Conservation (phyloP, 2,329 filamentous ascomycete species). For the Diaporthe vexans region DNA sequence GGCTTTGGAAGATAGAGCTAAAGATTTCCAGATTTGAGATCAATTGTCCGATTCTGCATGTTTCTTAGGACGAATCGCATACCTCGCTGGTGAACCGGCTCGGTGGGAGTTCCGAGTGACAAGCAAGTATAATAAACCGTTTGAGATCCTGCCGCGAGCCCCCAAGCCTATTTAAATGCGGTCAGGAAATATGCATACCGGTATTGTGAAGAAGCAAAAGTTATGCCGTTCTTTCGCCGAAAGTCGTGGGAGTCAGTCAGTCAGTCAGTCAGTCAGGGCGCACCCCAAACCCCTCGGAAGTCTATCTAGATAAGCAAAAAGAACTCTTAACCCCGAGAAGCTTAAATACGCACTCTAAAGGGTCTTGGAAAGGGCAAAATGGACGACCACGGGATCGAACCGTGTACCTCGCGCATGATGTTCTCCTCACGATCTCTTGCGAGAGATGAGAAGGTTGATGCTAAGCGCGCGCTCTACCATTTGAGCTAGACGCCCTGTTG, state of each 20-base stretch:
- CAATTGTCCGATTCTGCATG: constrained; percentile 3
- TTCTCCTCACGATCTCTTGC: neutral
- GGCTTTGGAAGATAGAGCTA: neutral
- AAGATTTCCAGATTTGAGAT: neutral
- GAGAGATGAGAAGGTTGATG: neutral
- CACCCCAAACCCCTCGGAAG: neutral
- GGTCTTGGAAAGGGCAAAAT: neutral
- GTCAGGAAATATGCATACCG: neutral
- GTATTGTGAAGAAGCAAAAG: neutral
- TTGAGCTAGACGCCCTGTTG: constrained; percentile 36
- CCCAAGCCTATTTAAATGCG: neutral
- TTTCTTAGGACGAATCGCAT: constrained; percentile 11
- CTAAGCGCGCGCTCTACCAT: constrained; percentile 39
- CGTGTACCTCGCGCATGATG: constrained; percentile 34
- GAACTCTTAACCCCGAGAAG: neutral
- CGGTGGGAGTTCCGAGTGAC: neutral
- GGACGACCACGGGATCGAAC: constrained; percentile 36
- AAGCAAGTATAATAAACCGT: neutral
- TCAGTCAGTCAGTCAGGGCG: neutral
- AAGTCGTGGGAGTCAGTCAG: neutral
- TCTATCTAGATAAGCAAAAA: neutral
- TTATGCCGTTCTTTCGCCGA: neutral
- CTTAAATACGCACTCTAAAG: neutral
- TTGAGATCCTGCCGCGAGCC: neutral
- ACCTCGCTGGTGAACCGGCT: neutral